These are phyloP conservation scores for Metschnikowia baotianmanensis DNA, from an alignment of 805 yeast species.

Conservation along the genomic window DNA sequence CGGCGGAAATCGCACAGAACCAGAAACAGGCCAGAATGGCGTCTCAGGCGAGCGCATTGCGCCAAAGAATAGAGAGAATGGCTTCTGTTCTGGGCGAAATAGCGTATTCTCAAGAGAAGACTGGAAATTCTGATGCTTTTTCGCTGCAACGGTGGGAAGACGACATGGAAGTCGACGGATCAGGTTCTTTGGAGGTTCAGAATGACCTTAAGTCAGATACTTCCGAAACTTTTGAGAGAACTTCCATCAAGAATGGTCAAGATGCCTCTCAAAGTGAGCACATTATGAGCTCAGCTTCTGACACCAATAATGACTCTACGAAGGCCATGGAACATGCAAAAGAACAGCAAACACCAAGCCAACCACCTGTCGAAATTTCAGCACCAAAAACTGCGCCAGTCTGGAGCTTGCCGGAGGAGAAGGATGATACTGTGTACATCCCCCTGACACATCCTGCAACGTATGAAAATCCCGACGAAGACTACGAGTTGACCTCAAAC, in stretches of 20 bases:
- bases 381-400: neutral
- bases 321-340: neutral
- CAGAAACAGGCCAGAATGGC: constrained; percentile 1
- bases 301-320: too few relatives aligned
- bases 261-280: too few relatives aligned
- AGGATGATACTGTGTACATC: constrained; percentile 15
- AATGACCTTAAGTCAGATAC: too few relatives aligned
- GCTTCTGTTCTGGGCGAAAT: too few relatives aligned
- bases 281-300: too few relatives aligned
- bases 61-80: neutral
- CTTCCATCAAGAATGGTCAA: too few relatives aligned
- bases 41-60: neutral
- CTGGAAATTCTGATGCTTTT: too few relatives aligned
- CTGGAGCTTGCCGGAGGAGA: constrained; percentile 11
- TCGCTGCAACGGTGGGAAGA: too few relatives aligned
- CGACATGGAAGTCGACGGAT: too few relatives aligned
- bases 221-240: too few relatives aligned
- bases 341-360: neutral
- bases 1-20: neutral
- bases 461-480: constrained; percentile 43
- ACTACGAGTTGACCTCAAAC: constrained; percentile 37
- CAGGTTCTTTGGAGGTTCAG: too few relatives aligned
- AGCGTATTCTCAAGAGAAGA: neutral
- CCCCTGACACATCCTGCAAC: constrained; percentile 9
- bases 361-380: neutral